Evolutionary conservation across 352 stramenopile species (phyloP).

Genomic region (Lagenidium giganteum): DNA sequence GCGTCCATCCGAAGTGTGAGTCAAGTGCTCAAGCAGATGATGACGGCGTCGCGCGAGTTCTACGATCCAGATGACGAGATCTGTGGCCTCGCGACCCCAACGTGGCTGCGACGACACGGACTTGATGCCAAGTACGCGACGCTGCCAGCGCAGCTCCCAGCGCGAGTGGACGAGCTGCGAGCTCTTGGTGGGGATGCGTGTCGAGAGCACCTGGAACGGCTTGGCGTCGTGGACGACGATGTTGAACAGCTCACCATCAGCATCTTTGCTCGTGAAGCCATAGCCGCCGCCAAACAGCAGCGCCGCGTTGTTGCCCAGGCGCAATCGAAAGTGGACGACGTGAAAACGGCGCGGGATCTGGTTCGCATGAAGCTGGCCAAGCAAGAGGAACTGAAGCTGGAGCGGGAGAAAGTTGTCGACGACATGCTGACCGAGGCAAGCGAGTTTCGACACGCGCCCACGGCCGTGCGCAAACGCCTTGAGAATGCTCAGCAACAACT

Average conservation of each 20-base stretch:
- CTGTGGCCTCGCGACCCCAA: constrained; percentile 33
- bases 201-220: constrained; percentile 21
- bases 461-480: constrained; percentile 35
- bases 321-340: background rate
- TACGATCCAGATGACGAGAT: constrained; percentile 65
- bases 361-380: constrained; percentile 8
- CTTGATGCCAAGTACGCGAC: constrained; percentile 40
- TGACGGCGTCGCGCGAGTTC: constrained; percentile 15
- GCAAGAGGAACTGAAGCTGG: constrained; percentile 17
- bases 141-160: constrained; percentile 33
- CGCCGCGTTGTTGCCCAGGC: constrained; percentile 11
- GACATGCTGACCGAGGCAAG: constrained; percentile 33
- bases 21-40: constrained; percentile 29
- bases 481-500: no score
- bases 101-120: constrained; percentile 58
- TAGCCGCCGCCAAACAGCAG: constrained; percentile 22
- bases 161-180: constrained; percentile 18
- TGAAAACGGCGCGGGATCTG: no score
- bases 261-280: constrained; percentile 34
- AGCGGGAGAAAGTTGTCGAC: constrained; percentile 25
- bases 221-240: constrained; percentile 35
- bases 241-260: constrained; percentile 47
- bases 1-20: constrained; percentile 14
- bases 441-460: constrained; percentile 64
- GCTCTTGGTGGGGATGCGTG: constrained; percentile 17